Conservation (phyloP, 2,329 filamentous ascomycete genomes). For the Colletotrichum shisoi region DNA sequence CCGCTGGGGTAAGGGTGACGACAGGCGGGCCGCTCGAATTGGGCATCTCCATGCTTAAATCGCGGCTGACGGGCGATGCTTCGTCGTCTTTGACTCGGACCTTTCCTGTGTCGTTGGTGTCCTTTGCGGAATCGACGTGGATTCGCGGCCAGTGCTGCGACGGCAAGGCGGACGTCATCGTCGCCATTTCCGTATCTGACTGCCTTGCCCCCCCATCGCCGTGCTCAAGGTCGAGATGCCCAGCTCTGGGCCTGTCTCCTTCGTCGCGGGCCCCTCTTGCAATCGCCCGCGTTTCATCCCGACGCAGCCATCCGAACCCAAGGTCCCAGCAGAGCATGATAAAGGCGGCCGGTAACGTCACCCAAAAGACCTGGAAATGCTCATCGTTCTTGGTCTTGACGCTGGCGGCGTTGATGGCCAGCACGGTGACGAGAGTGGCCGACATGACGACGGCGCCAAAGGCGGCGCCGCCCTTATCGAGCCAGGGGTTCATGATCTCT, state of each 20-base stretch:
- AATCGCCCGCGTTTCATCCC: constrained; percentile 69
- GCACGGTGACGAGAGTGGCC: constrained; percentile 69
- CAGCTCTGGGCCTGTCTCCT: constrained; percentile 43
- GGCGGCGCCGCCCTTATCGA: constrained; percentile 71
- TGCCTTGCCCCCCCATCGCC: background rate
- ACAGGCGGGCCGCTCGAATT: constrained; percentile 5
- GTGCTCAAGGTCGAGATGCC: constrained; percentile 1
- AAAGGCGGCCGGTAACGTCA: constrained; percentile 73
- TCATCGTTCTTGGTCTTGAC: constrained; percentile 55
- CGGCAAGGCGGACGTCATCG: background rate
- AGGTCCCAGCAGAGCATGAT: constrained; percentile 76
- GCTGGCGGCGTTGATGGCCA: constrained; percentile 70
- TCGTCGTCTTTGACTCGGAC: constrained; percentile 2
- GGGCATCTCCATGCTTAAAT: background rate
- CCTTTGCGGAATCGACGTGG: constrained; percentile 11
- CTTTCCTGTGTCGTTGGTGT: background rate
- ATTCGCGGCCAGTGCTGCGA: constrained; percentile 12
- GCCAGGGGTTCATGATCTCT: constrained; percentile 78
- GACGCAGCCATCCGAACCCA: constrained; percentile 67
- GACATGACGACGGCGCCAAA: constrained; percentile 74
- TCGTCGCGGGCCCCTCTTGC: constrained; percentile 58
- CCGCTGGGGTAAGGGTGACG: constrained; percentile 21
- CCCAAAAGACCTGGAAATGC: constrained; percentile 66
- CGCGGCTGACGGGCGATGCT: constrained; percentile 1
- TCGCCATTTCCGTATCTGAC: background rate